A percentile compares a stretch with the other conserved stretches of the same genome.
Evolutionary conservation across 352 stramenopile genomes (phyloP).

Genomic region (Phytopythium aichiense): DNA sequence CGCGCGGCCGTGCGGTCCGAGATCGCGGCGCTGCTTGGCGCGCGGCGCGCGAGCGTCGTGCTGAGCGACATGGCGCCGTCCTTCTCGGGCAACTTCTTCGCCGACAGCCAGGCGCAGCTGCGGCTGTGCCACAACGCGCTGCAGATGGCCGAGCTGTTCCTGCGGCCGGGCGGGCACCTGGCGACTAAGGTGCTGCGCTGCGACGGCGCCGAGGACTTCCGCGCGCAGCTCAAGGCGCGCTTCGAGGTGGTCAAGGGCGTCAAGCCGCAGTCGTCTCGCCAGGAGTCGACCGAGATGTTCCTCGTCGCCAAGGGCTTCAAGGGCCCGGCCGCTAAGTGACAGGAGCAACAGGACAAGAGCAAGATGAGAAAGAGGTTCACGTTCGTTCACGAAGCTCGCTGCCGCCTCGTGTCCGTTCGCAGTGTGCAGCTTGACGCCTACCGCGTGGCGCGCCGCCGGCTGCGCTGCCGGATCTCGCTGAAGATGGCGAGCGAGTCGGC

Average conservation of each 20-base stretch:
- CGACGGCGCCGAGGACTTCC: slow-evolving; percentile 75
- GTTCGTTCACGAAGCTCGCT: not conserved
- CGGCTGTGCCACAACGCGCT: slow-evolving; percentile 84
- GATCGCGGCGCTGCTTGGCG: slow-evolving; percentile 44
- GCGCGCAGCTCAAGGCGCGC: slow-evolving; percentile 56
- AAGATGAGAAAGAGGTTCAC: not conserved
- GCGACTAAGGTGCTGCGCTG: slow-evolving; percentile 80
- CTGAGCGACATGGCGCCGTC: slow-evolving; percentile 88
- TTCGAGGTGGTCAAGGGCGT: slow-evolving; percentile 76
- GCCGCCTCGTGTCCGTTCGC: not conserved
- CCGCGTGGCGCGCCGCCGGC: not conserved
- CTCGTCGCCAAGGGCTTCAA: slow-evolving; percentile 74
- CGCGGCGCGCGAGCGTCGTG: slow-evolving; percentile 64
- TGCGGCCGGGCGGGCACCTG: slow-evolving; percentile 73
- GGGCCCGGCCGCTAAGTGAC: slow-evolving; percentile 4
- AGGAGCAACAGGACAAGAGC: no score
- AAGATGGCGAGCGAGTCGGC: slow-evolving; percentile 5
- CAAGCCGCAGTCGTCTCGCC: slow-evolving; percentile 73
- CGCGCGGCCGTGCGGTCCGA: slow-evolving; percentile 45
- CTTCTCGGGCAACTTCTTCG: slow-evolving; percentile 74
- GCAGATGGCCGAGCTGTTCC: slow-evolving; percentile 79
- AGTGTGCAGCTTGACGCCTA: not conserved
- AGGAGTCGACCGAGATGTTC: slow-evolving; percentile 86
- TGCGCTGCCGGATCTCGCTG: slow-evolving; percentile 3
- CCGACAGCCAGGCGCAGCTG: slow-evolving; percentile 75